Conservation (phyloP, 1,284 basidiomycete genomes). For the Trichosporon ovoides region DNA sequence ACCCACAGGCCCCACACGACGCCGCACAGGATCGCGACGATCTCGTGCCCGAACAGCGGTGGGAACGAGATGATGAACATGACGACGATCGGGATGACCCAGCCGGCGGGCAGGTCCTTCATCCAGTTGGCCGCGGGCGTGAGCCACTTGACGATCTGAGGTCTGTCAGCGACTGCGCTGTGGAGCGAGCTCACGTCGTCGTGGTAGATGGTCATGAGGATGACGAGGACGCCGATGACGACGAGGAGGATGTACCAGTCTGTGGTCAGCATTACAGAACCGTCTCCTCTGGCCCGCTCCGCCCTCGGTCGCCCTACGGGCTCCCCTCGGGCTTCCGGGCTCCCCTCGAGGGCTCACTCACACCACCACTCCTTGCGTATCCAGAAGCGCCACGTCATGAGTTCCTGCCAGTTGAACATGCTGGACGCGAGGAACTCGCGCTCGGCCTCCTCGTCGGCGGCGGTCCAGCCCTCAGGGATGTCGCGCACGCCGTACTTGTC, state of each 20-base stretch:
- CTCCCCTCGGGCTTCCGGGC: too few relatives aligned
- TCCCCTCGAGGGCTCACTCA: slow-evolving; percentile 41
- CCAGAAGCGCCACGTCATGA: slow-evolving; percentile 54
- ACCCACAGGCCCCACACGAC: slow-evolving; percentile 46
- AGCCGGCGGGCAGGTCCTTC: slow-evolving; percentile 58
- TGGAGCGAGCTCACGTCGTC: slow-evolving; percentile 29
- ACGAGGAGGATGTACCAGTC: slow-evolving; percentile 53
- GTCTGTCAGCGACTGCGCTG: slow-evolving; percentile 10
- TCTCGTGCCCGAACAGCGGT: slow-evolving; percentile 46
- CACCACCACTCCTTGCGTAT: slow-evolving; percentile 54
- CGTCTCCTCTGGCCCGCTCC: not conserved
- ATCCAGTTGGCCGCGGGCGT: slow-evolving; percentile 62
- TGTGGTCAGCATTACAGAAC: slow-evolving; percentile 33
- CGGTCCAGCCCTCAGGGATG: slow-evolving; percentile 34
- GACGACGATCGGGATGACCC: slow-evolving; percentile 74
- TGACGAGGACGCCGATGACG: slow-evolving; percentile 52
- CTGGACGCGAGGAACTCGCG: slow-evolving; percentile 44
- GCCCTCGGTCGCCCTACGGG: too few relatives aligned
- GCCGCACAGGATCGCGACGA: slow-evolving; percentile 42
- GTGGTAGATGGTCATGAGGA: slow-evolving; percentile 62
- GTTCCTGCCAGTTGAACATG: slow-evolving; percentile 52
- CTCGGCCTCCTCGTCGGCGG: slow-evolving; percentile 44
- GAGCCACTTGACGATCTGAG: slow-evolving; percentile 62
- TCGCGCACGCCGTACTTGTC: slow-evolving; percentile 13
- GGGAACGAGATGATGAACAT: slow-evolving; percentile 46